phyloP scores from a whole-genome alignment of 768 basidiomycete genomes.

The Phylloporus arenicola region DNA sequence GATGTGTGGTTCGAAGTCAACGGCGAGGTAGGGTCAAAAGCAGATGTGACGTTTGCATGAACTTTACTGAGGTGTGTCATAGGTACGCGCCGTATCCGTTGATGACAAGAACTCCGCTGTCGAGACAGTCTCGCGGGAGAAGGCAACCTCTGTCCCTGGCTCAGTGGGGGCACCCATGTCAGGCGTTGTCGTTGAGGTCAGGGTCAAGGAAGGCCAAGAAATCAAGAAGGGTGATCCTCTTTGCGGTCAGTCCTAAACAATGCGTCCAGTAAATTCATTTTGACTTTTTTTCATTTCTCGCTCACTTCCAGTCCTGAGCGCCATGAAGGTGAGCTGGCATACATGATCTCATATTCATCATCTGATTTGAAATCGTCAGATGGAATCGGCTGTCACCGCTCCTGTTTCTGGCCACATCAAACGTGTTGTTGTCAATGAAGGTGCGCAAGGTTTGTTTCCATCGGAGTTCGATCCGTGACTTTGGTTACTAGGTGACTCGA shows the following conservation, averaged over 20 bases:
- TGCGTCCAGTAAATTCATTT: slow-evolving; percentile 16
- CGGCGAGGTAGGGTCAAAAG: slow-evolving; percentile 62
- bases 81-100: slow-evolving; percentile 92
- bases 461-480: slow-evolving; percentile 3
- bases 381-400: slow-evolving; percentile 96
- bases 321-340: slow-evolving; percentile 76
- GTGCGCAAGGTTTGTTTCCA: slow-evolving; percentile 32
- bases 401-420: slow-evolving; percentile 96
- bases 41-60: slow-evolving; percentile 6
- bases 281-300: slow-evolving; percentile 8
- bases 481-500: slow-evolving; percentile 68
- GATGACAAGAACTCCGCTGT: slow-evolving; percentile 98
- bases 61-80: slow-evolving; percentile 14
- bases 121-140: slow-evolving; percentile 91
- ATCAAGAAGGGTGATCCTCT: slow-evolving; percentile 98
- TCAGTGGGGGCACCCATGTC: slow-evolving; percentile 98
- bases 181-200: slow-evolving; percentile 95
- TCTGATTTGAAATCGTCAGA: slow-evolving; percentile 45
- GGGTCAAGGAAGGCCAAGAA: slow-evolving; percentile 96
- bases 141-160: slow-evolving; percentile 88
- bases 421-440: slow-evolving; percentile 87
- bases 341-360: background rate
- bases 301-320: slow-evolving; percentile 67
- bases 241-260: slow-evolving; percentile 56
- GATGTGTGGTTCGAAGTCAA: slow-evolving; percentile 99